phyloP scores from a whole-genome alignment of 2,329 filamentous ascomycete genomes.

The Hypomyces rosellus region DNA sequence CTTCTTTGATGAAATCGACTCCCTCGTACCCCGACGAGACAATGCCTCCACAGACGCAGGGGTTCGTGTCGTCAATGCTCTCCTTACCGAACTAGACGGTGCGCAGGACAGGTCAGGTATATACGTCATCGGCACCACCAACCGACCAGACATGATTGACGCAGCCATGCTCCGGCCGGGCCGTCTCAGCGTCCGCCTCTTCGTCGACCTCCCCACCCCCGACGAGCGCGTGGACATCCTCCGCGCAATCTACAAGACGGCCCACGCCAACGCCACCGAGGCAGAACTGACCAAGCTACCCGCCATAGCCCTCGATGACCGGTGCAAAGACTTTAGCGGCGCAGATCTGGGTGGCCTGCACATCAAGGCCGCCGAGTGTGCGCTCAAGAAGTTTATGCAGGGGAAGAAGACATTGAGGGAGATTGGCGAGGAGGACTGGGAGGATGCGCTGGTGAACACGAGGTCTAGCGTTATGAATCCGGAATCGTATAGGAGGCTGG shows the following conservation, averaged over 20 bases:
- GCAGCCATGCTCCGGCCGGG: constrained; percentile 90
- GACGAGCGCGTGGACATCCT: constrained; percentile 83
- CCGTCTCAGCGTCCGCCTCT: constrained; percentile 79
- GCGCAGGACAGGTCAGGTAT: constrained; percentile 74
- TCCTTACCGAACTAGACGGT: constrained; percentile 91
- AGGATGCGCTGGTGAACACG: constrained; percentile 42
- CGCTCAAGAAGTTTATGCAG: constrained; percentile 35
- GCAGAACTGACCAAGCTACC: constrained; percentile 51
- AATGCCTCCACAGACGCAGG: constrained; percentile 74
- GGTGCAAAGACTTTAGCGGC: constrained; percentile 72
- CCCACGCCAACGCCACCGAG: constrained; percentile 28
- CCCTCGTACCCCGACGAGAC: constrained; percentile 78
- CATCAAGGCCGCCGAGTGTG: constrained; percentile 45
- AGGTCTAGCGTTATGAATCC: constrained; percentile 44
- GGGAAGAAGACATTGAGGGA: constrained; percentile 19
- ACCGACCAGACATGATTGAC: constrained; percentile 94
- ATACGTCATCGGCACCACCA: constrained; percentile 92
- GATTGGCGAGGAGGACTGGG: constrained; percentile 43
- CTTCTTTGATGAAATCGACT: constrained; percentile 97
- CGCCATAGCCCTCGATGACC: constrained; percentile 55
- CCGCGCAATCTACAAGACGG: constrained; percentile 53
- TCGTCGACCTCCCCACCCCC: constrained; percentile 76
- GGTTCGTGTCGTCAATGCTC: constrained; percentile 85
- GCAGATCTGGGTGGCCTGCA: constrained; percentile 50
- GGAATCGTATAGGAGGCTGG: constrained; percentile 36